phyloP scores from a whole-genome alignment of 768 basidiomycete genomes.

The Xerocomellus intermedius region DNA sequence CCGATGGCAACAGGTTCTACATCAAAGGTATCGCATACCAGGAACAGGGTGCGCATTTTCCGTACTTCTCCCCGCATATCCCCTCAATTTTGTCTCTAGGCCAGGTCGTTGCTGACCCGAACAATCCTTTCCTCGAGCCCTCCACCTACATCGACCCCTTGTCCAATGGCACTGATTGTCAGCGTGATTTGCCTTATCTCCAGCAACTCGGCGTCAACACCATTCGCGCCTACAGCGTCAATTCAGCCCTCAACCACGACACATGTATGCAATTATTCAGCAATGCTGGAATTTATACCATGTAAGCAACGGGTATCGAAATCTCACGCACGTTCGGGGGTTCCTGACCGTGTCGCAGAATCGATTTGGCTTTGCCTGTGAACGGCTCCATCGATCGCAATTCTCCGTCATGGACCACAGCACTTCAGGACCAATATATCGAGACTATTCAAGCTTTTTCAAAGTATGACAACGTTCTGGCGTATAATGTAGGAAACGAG shows the following conservation, averaged over 20 bases:
- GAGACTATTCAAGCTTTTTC: slow-evolving; percentile 74
- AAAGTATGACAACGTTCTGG: slow-evolving; percentile 87
- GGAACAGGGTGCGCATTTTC: slow-evolving; percentile 56
- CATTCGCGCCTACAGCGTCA: slow-evolving; percentile 84
- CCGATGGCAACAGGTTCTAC: slow-evolving; percentile 75
- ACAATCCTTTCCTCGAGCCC: slow-evolving; percentile 69
- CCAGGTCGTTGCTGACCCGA: slow-evolving; percentile 38
- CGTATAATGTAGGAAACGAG: slow-evolving; percentile 90
- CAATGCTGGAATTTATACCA: slow-evolving; percentile 80
- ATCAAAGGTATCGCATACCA: slow-evolving; percentile 89
- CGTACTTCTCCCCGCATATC: not conserved
- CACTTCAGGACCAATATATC: slow-evolving; percentile 75
- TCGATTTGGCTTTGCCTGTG: slow-evolving; percentile 81
- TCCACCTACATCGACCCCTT: slow-evolving; percentile 80
- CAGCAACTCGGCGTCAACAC: slow-evolving; percentile 76
- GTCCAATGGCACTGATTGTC: slow-evolving; percentile 61
- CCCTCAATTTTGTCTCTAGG: slow-evolving; percentile 26
- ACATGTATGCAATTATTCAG: slow-evolving; percentile 79
- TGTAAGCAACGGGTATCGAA: slow-evolving; percentile 49
- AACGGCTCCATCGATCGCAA: slow-evolving; percentile 82
- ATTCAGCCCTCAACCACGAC: slow-evolving; percentile 82
- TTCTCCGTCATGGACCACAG: slow-evolving; percentile 76
- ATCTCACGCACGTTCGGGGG: not conserved
- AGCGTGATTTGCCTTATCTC: slow-evolving; percentile 77
- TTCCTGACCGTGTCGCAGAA: slow-evolving; percentile 42